Evolutionary conservation across 108 stramenopile species (phyloP).

Genomic region (Conticribra guillardii): DNA sequence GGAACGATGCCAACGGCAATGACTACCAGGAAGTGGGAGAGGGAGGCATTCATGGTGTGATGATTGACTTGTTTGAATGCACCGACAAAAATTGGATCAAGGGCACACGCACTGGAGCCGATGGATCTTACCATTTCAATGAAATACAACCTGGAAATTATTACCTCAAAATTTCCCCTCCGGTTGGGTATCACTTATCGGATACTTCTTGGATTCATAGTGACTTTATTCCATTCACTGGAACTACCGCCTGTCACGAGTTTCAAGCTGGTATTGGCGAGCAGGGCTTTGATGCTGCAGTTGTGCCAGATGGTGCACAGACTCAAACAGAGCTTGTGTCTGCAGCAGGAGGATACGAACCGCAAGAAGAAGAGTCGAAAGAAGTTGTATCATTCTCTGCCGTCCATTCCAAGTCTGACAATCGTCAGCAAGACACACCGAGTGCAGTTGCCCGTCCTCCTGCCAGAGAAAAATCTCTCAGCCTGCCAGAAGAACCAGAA

Average conservation of each 20-base stretch:
- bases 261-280: neutral
- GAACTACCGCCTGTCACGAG: slow-evolving; percentile 10
- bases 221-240: slow-evolving; percentile 6
- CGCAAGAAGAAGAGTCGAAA: neutral
- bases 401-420: neutral
- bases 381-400: neutral
- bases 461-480: too few relatives aligned
- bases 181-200: slow-evolving; percentile 15
- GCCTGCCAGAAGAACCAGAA: too few relatives aligned
- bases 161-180: slow-evolving; percentile 11
- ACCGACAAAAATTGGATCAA: slow-evolving; percentile 16
- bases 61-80: slow-evolving; percentile 36
- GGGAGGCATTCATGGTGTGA: slow-evolving; percentile 4
- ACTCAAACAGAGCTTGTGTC: neutral
- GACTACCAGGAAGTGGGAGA: slow-evolving; percentile 8
- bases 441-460: too few relatives aligned
- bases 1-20: slow-evolving; percentile 25
- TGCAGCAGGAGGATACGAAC: neutral
- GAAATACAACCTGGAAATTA: slow-evolving; percentile 11
- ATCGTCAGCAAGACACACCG: too few relatives aligned
- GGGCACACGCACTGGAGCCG: slow-evolving; percentile 8
- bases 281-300: slow-evolving; percentile 1
- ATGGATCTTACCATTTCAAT: slow-evolving; percentile 22
- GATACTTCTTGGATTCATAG: slow-evolving; percentile 1
- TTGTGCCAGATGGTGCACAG: slow-evolving; percentile 2